Percentiles rank a stretch among this genome's conserved stretches.
These are phyloP conservation scores for Centaurea solstitialis DNA, from an alignment of 129 eudicot genomes.

Conservation along the genomic window DNA sequence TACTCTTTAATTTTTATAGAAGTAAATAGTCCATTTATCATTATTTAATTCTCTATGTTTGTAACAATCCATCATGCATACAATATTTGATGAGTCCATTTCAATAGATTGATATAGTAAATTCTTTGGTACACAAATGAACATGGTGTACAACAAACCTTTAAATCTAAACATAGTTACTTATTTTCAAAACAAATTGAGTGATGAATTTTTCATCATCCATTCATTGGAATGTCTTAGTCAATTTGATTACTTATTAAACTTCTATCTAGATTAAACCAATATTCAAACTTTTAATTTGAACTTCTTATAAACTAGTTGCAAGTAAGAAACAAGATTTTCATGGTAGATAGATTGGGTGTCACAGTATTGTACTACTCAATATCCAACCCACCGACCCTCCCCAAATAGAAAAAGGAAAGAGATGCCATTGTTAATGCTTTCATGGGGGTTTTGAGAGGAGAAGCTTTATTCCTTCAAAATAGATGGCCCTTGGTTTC, in stretches of 20 bases:
- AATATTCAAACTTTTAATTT: not conserved
- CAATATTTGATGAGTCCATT: not conserved
- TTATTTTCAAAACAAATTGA: too few relatives aligned
- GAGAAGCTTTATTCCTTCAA: constrained; percentile 20
- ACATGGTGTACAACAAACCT: too few relatives aligned
- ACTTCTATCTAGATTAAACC: not conserved
- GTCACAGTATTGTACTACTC: constrained; percentile 23
- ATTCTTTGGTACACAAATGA: too few relatives aligned
- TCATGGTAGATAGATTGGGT: constrained; percentile 13
- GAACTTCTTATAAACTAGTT: not conserved
- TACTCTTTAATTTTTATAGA: not conserved
- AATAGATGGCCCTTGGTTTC: constrained; percentile 33
- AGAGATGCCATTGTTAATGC: constrained; percentile 2
- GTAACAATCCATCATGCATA: not conserved
- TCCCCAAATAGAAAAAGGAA: constrained; percentile 15
- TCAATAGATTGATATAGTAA: too few relatives aligned
- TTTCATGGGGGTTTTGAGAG: constrained; percentile 33
- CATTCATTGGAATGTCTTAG: not conserved
- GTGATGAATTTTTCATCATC: too few relatives aligned
- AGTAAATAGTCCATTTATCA: not conserved
- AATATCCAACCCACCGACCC: constrained; percentile 31
- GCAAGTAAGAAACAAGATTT: not conserved
- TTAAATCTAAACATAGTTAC: too few relatives aligned
- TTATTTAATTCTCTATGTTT: not conserved
- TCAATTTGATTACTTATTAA: not conserved